Evolutionary conservation across 148 eudicot genomes (phyloP), one percentile per base, ranked within the genome.

Genomic region (Camellia sinensis): DNA sequence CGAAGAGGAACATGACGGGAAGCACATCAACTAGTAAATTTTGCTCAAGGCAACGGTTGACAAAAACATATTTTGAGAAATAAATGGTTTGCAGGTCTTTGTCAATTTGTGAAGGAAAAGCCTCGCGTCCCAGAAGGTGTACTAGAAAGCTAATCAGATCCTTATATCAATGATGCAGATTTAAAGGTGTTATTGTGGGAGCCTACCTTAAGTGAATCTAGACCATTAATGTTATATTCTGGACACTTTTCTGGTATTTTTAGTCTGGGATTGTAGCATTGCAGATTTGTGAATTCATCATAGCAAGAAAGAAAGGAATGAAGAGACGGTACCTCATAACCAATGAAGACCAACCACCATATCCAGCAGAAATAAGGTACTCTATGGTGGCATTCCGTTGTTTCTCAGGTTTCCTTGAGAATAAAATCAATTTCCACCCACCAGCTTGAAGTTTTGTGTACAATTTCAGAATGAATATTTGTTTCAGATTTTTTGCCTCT

Each of bases 291-390:
- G 37, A 19, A 13, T 15, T 67, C 17, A 10, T 54, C 61, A 78
- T 40, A 76, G 21, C 2, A 61, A 52, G 3, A 40, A 54, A 41
- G 12, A 22, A 67, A 44, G 45, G 65, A 69, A 61, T 44, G 37
- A 68, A 48, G 59, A 17, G 45, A 76, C 57, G 8, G 21, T 81
- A 87, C 89, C 89, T 87, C 89, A 87, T 78, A 57, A 85, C 75
- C 76, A 87, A 72, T 52, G 79, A 80, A 22, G 80, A 77, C 87
- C 87, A 85, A 74, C 72, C 73, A 17, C 59, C 50, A 75, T 63
- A 85, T 61, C 87, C 85, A 19, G 67, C 67, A 65, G 84, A 83
- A 45, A 64, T 53, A 71, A 87, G 89, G 76, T 67, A 11, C 66
- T 84, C 72, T 6, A 52, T 40, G 69, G 82, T 84, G 60, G 57